Percentiles rank a stretch among this genome's conserved stretches.
phyloP scores from a whole-genome alignment of 805 yeast species.

The Wickerhamomyces xylosicus region DNA sequence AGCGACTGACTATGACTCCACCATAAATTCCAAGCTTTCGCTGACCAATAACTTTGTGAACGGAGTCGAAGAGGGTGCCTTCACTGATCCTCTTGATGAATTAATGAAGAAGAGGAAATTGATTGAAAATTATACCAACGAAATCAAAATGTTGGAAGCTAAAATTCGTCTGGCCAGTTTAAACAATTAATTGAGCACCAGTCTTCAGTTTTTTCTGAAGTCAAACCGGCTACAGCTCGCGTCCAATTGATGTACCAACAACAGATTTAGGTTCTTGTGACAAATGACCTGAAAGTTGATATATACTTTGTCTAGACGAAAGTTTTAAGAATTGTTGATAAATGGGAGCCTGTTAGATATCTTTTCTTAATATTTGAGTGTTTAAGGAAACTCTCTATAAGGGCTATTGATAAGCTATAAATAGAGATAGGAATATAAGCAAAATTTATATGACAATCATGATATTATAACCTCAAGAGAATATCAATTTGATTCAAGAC shows the following conservation, averaged over 20 bases:
- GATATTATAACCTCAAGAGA: no score
- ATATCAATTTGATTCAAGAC: no score
- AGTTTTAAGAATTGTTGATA: no score
- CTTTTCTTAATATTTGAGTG: no score
- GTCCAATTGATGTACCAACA: background rate
- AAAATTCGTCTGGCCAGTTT: slow-evolving; percentile 6
- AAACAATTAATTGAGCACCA: background rate
- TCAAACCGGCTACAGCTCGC: background rate
- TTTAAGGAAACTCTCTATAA: no score
- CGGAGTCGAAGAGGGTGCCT: background rate
- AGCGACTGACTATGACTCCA: background rate
- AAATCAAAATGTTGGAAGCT: slow-evolving; percentile 11
- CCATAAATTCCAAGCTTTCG: background rate
- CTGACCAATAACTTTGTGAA: background rate
- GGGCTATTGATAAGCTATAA: no score
- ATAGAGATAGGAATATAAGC: no score
- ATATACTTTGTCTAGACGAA: no score
- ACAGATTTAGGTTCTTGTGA: background rate
- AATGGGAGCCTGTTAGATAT: no score
- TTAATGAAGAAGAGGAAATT: slow-evolving; percentile 11
- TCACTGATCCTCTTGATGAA: slow-evolving; percentile 9
- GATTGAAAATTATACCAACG: slow-evolving; percentile 11
- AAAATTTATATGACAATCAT: no score
- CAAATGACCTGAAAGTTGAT: no score
- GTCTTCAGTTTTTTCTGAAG: background rate